Conservation (phyloP, 768 basidiomycete genomes). For the Suillus cothurnatus region DNA sequence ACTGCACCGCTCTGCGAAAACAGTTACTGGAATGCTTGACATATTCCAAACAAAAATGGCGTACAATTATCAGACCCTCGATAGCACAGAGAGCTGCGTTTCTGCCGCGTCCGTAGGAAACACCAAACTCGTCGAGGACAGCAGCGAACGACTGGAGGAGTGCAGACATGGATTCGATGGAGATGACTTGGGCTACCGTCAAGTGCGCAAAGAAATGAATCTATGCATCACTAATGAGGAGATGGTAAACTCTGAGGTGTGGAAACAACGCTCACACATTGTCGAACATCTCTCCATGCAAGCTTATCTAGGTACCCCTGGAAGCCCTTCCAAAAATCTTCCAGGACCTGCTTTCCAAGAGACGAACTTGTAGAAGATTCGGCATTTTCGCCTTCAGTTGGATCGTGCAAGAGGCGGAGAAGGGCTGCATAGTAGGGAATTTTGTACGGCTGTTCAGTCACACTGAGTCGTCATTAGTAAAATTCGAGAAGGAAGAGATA, state of each 20-base stretch:
- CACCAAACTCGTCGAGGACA: constrained; percentile 88
- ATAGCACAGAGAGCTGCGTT: constrained; percentile 79
- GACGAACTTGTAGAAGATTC: constrained; percentile 37
- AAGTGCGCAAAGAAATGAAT: constrained; percentile 94
- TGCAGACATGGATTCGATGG: constrained; percentile 74
- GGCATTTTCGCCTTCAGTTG: constrained; percentile 37
- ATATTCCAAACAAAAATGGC: constrained; percentile 20
- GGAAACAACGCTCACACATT: constrained; percentile 63
- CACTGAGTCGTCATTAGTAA: constrained; percentile 43
- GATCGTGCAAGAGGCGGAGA: constrained; percentile 66
- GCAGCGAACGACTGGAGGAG: constrained; percentile 83
- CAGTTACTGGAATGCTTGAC: not conserved
- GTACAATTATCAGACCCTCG: constrained; percentile 76
- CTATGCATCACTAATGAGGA: constrained; percentile 41
- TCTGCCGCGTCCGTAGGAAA: constrained; percentile 83
- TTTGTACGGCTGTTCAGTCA: constrained; percentile 94
- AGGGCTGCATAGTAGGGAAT: constrained; percentile 87
- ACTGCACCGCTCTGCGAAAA: constrained; percentile 61
- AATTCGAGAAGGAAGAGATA: not conserved
- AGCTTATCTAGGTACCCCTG: constrained; percentile 86
- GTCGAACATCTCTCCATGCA: constrained; percentile 87
- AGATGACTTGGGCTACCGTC: constrained; percentile 73
- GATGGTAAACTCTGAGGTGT: not conserved
- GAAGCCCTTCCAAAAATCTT: constrained; percentile 92
- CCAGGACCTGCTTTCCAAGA: constrained; percentile 71